Base-by-base conservation (phyloP, 768 basidiomycete species). In the Boletellus emodensis region DNA sequence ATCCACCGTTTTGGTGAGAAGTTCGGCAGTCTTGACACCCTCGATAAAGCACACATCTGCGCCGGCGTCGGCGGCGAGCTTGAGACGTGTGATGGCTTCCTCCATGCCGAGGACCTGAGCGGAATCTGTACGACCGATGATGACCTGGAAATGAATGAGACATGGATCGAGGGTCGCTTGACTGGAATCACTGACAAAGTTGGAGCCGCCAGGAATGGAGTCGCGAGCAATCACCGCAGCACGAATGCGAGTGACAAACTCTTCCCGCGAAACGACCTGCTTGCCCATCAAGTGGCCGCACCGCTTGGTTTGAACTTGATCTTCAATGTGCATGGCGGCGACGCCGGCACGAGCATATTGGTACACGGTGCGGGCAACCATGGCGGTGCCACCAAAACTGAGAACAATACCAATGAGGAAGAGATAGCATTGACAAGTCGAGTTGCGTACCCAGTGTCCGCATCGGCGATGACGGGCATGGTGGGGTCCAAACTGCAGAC, bases 41-140 rank as follows among this genome's bases (percentile, higher is more conserved):
- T 89, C 87, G 33, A 88, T 87, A 68, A 90, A 90, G 65, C 85
- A 88, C 12, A 86, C 85, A 59, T 90, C 87, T 0, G 87, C 87
- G 28, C 87, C 87, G 10, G 78, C 83, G 51, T 83, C 83, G 1
- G 84, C 78, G 9, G 87, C 87, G 18, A 88, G 75, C 64, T 83
- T 80, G 51, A 89, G 71, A 26, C 87, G 79, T 9, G 60, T 67
- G 44, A 87, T 49, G 0, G 86, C 86, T 67, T 88, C 87, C 22
- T 88, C 85, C 85, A 87, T 87, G 26, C 86, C 87, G 26, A 86
- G 73, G 7, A 84, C 84, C 62, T 89, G 87, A 1, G 85, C 85
- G 2, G 85, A 85, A 63, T 89, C 87, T 3, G 87, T 88, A 41
- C 87, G 79, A 12, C 84, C 87, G 57, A 89, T 80, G 58, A 88